A percentile compares a stretch with the other conserved stretches of the same genome.
These are phyloP conservation scores for Xylaria multiplex DNA, from an alignment of 2,329 filamentous ascomycete species.

Conservation along the genomic window DNA sequence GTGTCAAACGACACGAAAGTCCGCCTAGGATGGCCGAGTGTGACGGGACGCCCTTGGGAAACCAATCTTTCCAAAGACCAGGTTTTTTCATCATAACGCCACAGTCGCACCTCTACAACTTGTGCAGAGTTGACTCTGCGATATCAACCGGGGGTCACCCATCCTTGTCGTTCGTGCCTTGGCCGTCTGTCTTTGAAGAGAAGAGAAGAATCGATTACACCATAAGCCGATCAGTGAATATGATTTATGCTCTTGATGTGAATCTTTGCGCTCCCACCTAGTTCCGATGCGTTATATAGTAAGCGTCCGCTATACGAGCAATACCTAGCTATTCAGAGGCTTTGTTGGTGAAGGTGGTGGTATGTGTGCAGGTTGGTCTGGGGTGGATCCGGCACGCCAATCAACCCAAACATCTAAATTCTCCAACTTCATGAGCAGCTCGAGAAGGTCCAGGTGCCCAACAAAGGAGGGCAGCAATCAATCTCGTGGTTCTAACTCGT, in stretches of 20 bases:
- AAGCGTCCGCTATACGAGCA: constrained; percentile 7
- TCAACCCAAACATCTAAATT: constrained; percentile 14
- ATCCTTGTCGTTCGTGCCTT: constrained; percentile 9
- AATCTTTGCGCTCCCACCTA: neutral
- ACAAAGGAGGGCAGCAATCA: constrained; percentile 16
- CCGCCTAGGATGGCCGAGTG: constrained; percentile 1
- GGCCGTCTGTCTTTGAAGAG: neutral
- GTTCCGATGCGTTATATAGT: constrained; percentile 1
- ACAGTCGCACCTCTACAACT: constrained; percentile 10
- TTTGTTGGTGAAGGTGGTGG: neutral
- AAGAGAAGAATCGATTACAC: neutral
- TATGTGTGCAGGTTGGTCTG: constrained; percentile 15
- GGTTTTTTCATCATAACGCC: constrained; percentile 8
- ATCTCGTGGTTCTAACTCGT: constrained; percentile 27
- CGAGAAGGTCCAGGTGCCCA: constrained; percentile 11
- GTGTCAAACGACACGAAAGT: neutral
- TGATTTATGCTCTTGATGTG: neutral
- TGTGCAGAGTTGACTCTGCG: constrained; percentile 1
- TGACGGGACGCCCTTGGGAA: neutral
- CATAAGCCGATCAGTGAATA: neutral
- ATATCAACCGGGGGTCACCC: constrained; percentile 7
- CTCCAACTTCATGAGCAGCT: constrained; percentile 7
- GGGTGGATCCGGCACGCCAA: constrained; percentile 29
- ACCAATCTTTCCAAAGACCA: constrained; percentile 2
- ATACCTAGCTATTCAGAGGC: neutral